phyloP scores from a whole-genome alignment of 2,329 filamentous ascomycete species.

The Cercospora canescens region DNA sequence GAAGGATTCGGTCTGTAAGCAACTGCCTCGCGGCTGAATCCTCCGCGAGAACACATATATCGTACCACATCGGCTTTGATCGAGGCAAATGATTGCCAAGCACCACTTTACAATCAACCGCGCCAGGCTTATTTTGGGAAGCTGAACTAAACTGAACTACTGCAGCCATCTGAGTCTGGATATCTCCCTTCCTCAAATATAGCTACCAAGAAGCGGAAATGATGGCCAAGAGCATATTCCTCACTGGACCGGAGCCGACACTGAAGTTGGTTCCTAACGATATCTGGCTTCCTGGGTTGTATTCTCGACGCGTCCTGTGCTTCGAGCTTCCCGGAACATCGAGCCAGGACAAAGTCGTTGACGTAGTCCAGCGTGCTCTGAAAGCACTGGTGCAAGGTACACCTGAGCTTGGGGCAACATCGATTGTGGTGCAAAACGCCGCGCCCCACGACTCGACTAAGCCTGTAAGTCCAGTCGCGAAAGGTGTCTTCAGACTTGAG shows the following conservation, averaged over 20 bases:
- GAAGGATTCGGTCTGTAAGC: neutral
- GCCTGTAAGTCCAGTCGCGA: no score
- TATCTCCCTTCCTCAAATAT: neutral
- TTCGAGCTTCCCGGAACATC: slow-evolving; percentile 19
- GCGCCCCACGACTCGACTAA: slow-evolving; percentile 14
- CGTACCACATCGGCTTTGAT: neutral
- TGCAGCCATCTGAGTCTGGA: neutral
- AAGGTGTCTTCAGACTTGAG: neutral
- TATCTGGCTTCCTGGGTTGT: slow-evolving; percentile 25
- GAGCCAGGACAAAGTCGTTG: slow-evolving; percentile 19
- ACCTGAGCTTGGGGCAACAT: slow-evolving; percentile 22
- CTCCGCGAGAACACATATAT: neutral
- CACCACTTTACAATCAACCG: neutral
- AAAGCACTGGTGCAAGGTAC: slow-evolving; percentile 24
- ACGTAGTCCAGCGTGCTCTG: slow-evolving; percentile 16
- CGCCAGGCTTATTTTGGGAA: neutral
- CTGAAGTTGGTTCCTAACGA: slow-evolving; percentile 24
- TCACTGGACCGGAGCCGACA: slow-evolving; percentile 19
- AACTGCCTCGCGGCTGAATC: neutral
- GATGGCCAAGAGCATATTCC: slow-evolving; percentile 19
- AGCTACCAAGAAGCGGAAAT: neutral
- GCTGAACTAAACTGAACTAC: neutral
- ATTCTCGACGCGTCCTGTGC: slow-evolving; percentile 22
- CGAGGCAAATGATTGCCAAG: neutral
- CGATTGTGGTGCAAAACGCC: slow-evolving; percentile 16